Evolutionary conservation across 2,329 filamentous ascomycete genomes (phyloP), one percentile per base, ranked within the genome.

Genomic region (Colletotrichum tropicale): DNA sequence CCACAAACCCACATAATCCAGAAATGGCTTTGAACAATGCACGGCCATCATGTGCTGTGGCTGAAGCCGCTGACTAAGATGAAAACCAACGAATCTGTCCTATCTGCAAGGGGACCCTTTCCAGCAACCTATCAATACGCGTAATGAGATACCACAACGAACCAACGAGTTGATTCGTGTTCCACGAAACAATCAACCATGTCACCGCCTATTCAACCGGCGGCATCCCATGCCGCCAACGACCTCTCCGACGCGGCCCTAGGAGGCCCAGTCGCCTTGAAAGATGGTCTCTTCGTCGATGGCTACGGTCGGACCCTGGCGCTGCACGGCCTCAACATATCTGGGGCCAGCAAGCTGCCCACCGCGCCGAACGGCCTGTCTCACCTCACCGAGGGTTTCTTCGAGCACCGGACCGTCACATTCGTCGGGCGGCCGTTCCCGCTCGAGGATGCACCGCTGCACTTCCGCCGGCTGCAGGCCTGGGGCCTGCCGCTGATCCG

Each of bases 321-420:
- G 16, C 79, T 87, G 36, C 85, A 84, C n/a, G 85, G 85, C 6
- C 82, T 86, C 66, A 87, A 87, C 78, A 82, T 87, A 52, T 84
- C 85, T 4, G 85, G 85, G 43, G 83, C 83, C 48, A 85, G 84
- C 78, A 87, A 87, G 78, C 78, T 85, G 48, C 85, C 85, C 18
- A 84, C 81, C n/a, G 72, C 76, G 48, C 83, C 83, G 5, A 82
- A 84, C 55, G 84, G 84, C 56, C 79, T 86, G 12, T 83, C 84
- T 8, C 84, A 86, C 74, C 83, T 86, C 43, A 84, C 84, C 52
- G 80, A 85, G 15, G 83, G 82, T 75, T 87, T 86, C 78, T 86
- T 85, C 76, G 81, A 85, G 70, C 83, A 82, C 69, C 83, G 84
- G 65, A 82, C 82, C 58, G 83, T 86, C 68, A 85, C 82, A 9